Evolutionary conservation across 192 early-diverging fungal species (phyloP).

Genomic region (Gonapodya prolifera): DNA sequence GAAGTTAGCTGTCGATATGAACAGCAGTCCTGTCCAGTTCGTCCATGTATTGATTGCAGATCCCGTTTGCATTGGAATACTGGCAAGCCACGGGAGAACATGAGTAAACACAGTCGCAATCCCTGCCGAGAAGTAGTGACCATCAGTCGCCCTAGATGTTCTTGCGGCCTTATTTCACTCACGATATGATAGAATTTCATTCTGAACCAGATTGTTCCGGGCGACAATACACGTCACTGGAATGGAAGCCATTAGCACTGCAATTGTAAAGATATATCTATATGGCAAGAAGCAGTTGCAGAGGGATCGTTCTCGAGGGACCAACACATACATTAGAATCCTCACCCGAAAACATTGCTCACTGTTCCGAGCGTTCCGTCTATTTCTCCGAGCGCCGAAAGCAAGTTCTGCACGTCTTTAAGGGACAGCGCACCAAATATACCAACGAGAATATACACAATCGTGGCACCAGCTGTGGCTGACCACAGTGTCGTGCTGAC

Average conservation of each 20-base stretch:
- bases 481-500: neutral
- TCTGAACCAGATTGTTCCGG: neutral
- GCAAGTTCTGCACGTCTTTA: neutral
- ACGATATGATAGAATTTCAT: neutral
- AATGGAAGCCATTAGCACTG: neutral
- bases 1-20: neutral
- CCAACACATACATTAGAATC: no score
- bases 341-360: neutral
- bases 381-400: neutral
- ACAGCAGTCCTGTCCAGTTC: neutral
- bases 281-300: neutral
- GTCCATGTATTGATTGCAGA: neutral
- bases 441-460: neutral
- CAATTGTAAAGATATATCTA: neutral
- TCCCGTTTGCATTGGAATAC: neutral
- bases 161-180: neutral
- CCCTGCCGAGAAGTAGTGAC: neutral
- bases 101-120: neutral
- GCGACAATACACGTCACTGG: neutral
- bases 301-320: no score
- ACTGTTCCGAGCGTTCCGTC: neutral
- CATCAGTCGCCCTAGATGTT: neutral
- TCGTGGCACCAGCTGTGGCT: neutral
- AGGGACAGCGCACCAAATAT: neutral
- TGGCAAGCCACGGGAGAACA: conserved; percentile 1